Evolutionary conservation across 2,329 filamentous ascomycete species (phyloP), one percentile per base, ranked within the genome.

Genomic region (Aspergillus sp.): DNA sequence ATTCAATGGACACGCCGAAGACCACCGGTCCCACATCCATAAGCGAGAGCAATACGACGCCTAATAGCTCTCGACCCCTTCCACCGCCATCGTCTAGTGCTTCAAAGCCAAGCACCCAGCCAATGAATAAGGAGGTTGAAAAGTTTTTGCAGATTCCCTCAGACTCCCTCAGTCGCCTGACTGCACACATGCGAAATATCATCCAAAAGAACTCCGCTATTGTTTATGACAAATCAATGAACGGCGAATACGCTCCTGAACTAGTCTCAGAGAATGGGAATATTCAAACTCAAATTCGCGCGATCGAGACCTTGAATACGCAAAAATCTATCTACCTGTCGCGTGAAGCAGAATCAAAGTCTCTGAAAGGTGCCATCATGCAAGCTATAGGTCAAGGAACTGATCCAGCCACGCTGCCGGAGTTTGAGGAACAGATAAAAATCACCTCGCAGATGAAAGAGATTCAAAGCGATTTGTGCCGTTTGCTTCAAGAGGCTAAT

Each of bases 211-310:
- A 76, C 52, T 73, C 76, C 1, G 69, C 75, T 45, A 59, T 70
- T 35, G 69, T 76, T 14, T 75, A 74, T 53, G 63, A 76, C 43
- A 65, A 68, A 52, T 68, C 71, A 27, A 71, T 78, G 68, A 68
- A 71, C 55, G 75, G 73, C 4, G 64, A 68, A 52, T 64, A 66
- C 2, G 66, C 67, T 2, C 67, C 70, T 14, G 71, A 75, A 23
- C 12, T 77, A 47, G 64, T 75, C 23, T 56, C 68, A 3, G 67
- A 73, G 56, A 75, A 75, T 58, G 74, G 73, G 52, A 56, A 55
- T 14, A 67, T 78, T 21, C 70, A 69, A 15, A 59, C 63, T 31
- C 74, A 70, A 56, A 75, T 79, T 21, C 68, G 73, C 47, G 72
- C 75, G 6, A 69, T 79, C 52, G 66, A 74, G 45, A 58, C 60